Evolutionary conservation across 2,329 filamentous ascomycete genomes (phyloP), one percentile per base, ranked within the genome.

Genomic region (Bipolaris gigantea): DNA sequence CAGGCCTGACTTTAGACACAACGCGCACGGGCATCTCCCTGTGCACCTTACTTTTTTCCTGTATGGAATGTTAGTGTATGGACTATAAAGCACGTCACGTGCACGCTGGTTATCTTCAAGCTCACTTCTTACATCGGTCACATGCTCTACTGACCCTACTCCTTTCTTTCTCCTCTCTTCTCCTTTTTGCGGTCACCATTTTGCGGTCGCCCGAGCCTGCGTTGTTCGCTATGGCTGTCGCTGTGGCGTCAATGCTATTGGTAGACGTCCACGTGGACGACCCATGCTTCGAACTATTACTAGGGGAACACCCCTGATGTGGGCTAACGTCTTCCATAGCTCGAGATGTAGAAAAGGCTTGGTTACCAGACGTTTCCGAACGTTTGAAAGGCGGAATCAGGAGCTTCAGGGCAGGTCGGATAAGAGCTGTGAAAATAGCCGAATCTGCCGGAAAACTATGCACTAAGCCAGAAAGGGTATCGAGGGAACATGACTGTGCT

Each of bases 101-200:
- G 47, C 47, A 45, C 41, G 32, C 27, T 41, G 50, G 41, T 43
- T 34, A 40, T 25, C 33, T 9, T 38, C 38, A 56, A 46, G 45
- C 71, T 65, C 62, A 80, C 78, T 72, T 77, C 65, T 80, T 80
- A 66, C 78, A 81, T 49, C 74, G 68, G 65, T 80, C 78, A 60
- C 79, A 80, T 16, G 79, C 79, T 25, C 79, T 72, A 53, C 75
- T 80, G 45, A 80, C 79, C 46, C 77, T 73, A 19, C 72, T 71
- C 16, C 77, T 64, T 45, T 77, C 76, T 30, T 57, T 62, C 1
- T 68, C 69, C 40, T 73, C 69, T 55, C 66, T 72, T 39, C 68
- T 62, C 19, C 71, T 65, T 58, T 74, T 73, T 7, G 66, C 61
- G 23, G 67, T 58, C 19, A 68, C 61, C 16, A 62, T 57, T 49